Evolutionary conservation across 169 alveolate species (phyloP).

Genomic region (Plasmodium yoelii): DNA sequence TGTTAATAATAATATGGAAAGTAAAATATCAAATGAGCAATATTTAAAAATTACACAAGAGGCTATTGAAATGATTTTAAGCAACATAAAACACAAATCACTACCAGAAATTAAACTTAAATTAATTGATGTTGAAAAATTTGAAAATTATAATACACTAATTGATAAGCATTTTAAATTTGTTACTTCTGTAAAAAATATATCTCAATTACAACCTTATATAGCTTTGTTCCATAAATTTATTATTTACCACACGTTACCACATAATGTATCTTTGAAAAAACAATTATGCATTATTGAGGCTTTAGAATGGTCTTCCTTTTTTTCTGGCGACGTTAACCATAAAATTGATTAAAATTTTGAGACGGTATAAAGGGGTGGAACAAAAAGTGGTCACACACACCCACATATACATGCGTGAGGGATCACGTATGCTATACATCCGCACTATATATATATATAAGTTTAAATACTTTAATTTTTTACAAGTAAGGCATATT

Average conservation of each 20-base stretch:
- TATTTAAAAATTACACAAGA: constrained; percentile 66
- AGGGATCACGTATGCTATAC: neutral
- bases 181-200: constrained; percentile 60
- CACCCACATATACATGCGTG: neutral
- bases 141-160: constrained; percentile 66
- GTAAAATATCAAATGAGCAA: constrained; percentile 68
- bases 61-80: constrained; percentile 75
- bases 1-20: constrained; percentile 15
- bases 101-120: constrained; percentile 59
- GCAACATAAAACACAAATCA: constrained; percentile 61
- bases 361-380: neutral
- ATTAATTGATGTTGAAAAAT: constrained; percentile 48
- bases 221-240: constrained; percentile 62
- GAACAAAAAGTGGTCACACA: neutral
- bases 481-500: too few relatives aligned
- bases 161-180: constrained; percentile 70
- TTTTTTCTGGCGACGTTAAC: constrained; percentile 63
- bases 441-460: neutral
- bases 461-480: neutral
- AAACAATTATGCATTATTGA: constrained; percentile 66
- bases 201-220: constrained; percentile 55
- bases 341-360: constrained; percentile 47
- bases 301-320: constrained; percentile 72
- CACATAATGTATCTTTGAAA: constrained; percentile 63
- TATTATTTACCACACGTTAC: constrained; percentile 64